Evolutionary conservation across 1,284 basidiomycete genomes (phyloP).

Genomic region (Fomitiporia mediterranea): DNA sequence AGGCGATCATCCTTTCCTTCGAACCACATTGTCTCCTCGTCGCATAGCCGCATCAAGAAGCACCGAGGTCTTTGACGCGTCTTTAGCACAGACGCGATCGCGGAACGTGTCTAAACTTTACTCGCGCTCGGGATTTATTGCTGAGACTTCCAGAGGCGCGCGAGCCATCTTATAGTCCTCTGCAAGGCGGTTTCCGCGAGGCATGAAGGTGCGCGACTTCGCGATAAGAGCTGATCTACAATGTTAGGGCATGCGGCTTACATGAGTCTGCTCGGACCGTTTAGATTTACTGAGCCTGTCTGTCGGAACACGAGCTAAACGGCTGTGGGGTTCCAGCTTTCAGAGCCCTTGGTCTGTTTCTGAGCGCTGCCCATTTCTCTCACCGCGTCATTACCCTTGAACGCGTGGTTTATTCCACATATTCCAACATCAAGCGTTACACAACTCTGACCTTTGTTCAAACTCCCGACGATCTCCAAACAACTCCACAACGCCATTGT

Average conservation of each 20-base stretch:
- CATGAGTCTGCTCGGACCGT: constrained; percentile 11
- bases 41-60: not conserved
- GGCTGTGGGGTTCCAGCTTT: constrained; percentile 10
- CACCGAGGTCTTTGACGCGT: not conserved
- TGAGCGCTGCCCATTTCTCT: not conserved
- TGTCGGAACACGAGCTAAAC: constrained; percentile 12
- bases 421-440: too few relatives aligned
- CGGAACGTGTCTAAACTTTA: not conserved
- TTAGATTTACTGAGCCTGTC: constrained; percentile 12
- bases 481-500: not conserved
- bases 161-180: constrained; percentile 13
- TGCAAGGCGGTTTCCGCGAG: constrained; percentile 9
- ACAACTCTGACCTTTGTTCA: too few relatives aligned
- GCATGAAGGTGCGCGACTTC: constrained; percentile 11
- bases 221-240: constrained; percentile 7
- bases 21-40: not conserved
- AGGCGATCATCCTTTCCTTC: constrained; percentile 4
- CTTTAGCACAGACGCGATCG: not conserved
- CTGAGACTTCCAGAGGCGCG: not conserved
- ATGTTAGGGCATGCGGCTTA: constrained; percentile 15
- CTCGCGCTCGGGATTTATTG: not conserved
- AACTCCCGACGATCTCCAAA: too few relatives aligned
- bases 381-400: not conserved
- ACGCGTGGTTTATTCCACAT: not conserved
- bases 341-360: not conserved